These are phyloP conservation scores for Lathyrus aphaca DNA, from an alignment of 306 rosid genomes.

Conservation along the genomic window DNA sequence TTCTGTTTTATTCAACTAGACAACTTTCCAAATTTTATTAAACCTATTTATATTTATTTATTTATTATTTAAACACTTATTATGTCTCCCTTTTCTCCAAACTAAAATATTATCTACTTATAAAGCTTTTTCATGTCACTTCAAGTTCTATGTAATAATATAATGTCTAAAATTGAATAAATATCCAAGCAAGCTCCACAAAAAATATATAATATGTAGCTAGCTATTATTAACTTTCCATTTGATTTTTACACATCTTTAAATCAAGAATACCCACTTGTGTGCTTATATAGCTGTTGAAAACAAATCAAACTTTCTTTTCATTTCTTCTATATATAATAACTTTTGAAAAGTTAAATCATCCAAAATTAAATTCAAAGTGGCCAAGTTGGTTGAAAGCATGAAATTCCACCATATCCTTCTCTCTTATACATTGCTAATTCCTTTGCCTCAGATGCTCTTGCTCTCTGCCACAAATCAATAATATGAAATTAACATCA, in stretches of 20 bases:
- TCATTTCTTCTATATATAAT: slow-evolving; percentile 52
- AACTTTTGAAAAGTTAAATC: slow-evolving; percentile 44
- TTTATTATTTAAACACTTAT: neutral
- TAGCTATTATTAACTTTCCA: slow-evolving; percentile 55
- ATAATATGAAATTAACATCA: neutral
- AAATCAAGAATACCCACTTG: slow-evolving; percentile 59
- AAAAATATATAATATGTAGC: slow-evolving; percentile 24
- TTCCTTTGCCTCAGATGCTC: slow-evolving; percentile 74
- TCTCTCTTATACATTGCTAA: slow-evolving; percentile 63
- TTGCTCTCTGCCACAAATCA: slow-evolving; percentile 65
- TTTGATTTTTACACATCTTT: slow-evolving; percentile 41
- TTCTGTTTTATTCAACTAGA: neutral
- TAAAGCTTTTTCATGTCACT: neutral
- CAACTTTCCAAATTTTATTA: neutral
- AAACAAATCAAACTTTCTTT: slow-evolving; percentile 8
- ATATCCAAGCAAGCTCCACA: slow-evolving; percentile 4
- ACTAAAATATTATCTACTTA: neutral
- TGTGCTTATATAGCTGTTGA: slow-evolving; percentile 35
- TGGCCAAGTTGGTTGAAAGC: slow-evolving; percentile 76
- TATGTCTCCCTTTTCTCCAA: neutral
- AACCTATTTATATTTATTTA: neutral
- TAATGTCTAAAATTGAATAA: slow-evolving; percentile 5
- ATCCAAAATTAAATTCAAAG: slow-evolving; percentile 72
- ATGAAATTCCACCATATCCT: slow-evolving; percentile 66
- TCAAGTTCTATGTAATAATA: neutral